A percentile compares a stretch with the other conserved stretches of the same genome.
Conservation (phyloP, 768 basidiomycete genomes). For the Suillus lakei region DNA sequence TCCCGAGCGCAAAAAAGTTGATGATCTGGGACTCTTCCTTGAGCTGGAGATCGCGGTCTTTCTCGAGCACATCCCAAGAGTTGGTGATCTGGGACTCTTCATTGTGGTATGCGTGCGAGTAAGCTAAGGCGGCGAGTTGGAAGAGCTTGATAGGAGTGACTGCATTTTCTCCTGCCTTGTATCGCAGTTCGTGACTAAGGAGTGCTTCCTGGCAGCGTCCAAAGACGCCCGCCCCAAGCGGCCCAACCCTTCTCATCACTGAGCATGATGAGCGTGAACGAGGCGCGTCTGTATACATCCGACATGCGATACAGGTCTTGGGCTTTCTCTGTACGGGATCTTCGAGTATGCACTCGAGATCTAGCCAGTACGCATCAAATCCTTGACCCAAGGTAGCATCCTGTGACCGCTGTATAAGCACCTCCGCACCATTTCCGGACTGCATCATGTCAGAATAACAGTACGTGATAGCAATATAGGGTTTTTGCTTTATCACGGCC, state of each 20-base stretch:
- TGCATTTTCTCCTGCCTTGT: conserved; percentile 13
- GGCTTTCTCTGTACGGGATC: conserved; percentile 8
- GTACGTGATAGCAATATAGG: conserved; percentile 27
- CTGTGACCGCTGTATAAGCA: background rate
- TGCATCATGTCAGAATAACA: conserved; percentile 13
- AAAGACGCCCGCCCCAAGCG: conserved; percentile 24
- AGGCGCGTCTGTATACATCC: conserved; percentile 23
- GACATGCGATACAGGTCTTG: conserved; percentile 29
- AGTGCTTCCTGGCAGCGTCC: conserved; percentile 26
- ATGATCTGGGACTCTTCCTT: conserved; percentile 27
- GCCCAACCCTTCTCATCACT: conserved; percentile 16
- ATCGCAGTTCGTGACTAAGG: conserved; percentile 21
- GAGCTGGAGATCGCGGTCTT: conserved; percentile 25
- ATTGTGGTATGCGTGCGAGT: conserved; percentile 4
- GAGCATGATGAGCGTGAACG: conserved; percentile 28
- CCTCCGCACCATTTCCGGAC: background rate
- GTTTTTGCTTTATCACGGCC: conserved; percentile 14
- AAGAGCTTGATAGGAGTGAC: conserved; percentile 24
- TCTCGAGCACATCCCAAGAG: conserved; percentile 24
- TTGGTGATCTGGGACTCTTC: conserved; percentile 28
- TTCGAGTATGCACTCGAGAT: conserved; percentile 14
- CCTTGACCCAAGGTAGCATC: conserved; percentile 2
- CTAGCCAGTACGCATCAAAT: conserved; percentile 25
- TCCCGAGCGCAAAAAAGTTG: conserved; percentile 21
- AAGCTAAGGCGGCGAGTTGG: conserved; percentile 27